A percentile compares a stretch with the other conserved stretches of the same genome.
These are phyloP conservation scores for Carex myosuroides DNA, from an alignment of 176 grass and related monocot genomes.

Conservation along the genomic window DNA sequence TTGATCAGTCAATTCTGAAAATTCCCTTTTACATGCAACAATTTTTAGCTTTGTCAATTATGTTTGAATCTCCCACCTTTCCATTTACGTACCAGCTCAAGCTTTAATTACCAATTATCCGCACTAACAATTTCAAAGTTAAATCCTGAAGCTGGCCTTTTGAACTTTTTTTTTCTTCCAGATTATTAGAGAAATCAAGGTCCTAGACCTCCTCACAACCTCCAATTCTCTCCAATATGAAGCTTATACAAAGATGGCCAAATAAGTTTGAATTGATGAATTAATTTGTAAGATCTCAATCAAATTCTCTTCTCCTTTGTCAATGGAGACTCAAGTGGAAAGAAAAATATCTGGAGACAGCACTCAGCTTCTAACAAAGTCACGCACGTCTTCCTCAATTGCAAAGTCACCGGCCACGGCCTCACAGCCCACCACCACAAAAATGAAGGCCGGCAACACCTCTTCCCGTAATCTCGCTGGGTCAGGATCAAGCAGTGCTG, in stretches of 20 bases:
- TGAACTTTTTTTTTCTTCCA: not conserved
- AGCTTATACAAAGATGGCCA: not conserved
- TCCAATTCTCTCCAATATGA: conserved; percentile 4
- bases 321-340: conserved; percentile 18
- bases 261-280: conserved; percentile 11
- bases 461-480: not conserved
- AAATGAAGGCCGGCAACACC: not conserved
- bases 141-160: not conserved
- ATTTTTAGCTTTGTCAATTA: not conserved
- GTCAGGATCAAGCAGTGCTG: not conserved
- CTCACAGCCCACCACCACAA: conserved; percentile 5
- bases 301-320: not conserved
- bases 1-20: conserved; percentile 16
- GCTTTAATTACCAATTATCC: not conserved
- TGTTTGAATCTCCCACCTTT: not conserved
- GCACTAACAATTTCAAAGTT: not conserved
- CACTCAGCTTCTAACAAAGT: not conserved
- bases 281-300: not conserved
- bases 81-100: not conserved
- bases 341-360: not conserved
- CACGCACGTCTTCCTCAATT: not conserved
- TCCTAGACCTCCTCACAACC: not conserved
- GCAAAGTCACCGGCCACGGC: not conserved
- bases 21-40: not conserved
- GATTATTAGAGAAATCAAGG: not conserved